Conservation (phyloP, 202 grass and related monocot genomes). For the Alloteropsis angusta region DNA sequence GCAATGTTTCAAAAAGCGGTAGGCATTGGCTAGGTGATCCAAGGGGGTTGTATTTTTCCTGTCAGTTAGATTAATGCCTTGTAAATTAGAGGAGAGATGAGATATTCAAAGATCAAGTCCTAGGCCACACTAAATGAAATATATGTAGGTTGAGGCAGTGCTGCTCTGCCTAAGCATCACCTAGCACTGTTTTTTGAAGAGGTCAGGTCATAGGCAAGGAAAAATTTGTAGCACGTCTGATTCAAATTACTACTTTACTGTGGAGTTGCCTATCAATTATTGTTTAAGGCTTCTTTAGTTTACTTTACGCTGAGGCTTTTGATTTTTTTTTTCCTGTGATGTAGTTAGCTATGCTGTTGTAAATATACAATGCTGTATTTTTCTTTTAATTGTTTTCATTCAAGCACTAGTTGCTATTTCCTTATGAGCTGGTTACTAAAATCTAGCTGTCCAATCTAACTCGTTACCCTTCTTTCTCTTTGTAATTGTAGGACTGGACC, state of each 20-base stretch:
- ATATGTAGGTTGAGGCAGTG: neutral
- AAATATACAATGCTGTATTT: neutral
- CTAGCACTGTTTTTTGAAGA: neutral
- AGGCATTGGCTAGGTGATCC: too few relatives aligned
- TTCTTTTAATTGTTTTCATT: neutral
- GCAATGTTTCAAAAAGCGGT: too few relatives aligned
- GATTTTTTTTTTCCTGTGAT: neutral
- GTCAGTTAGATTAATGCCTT: too few relatives aligned
- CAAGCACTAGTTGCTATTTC: neutral
- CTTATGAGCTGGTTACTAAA: neutral
- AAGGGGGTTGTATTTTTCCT: too few relatives aligned
- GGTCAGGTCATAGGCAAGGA: neutral
- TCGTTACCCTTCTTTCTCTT: constrained; percentile 1
- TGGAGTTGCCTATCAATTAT: neutral
- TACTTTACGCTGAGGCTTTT: neutral
- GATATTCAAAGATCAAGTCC: neutral
- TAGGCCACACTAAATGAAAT: neutral
- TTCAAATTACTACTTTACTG: neutral
- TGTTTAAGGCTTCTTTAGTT: constrained; percentile 7
- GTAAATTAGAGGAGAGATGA: too few relatives aligned
- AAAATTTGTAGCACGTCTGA: neutral
- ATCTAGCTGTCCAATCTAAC: constrained; percentile 1
- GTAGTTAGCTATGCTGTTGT: neutral
- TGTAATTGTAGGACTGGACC: constrained; percentile 65
- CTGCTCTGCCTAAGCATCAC: neutral